Percentiles rank a stretch among this genome's conserved stretches.
Evolutionary conservation across 495 filamentous ascomycete genomes (phyloP).

Genomic region (Daldinia vernicosa): DNA sequence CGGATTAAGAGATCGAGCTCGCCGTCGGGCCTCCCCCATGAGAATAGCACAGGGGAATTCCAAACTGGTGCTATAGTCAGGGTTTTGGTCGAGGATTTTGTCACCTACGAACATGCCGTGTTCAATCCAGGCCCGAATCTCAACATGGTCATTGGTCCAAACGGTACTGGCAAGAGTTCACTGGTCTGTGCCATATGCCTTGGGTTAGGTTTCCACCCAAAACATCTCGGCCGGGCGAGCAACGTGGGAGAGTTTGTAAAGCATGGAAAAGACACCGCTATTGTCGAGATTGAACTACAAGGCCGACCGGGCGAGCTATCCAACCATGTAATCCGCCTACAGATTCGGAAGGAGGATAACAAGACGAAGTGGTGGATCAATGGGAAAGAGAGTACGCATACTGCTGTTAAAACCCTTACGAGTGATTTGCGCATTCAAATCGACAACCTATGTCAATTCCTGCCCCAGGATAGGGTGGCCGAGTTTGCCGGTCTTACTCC

Average conservation of each 20-base stretch:
- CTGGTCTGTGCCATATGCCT: constrained; percentile 97
- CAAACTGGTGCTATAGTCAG: constrained; percentile 90
- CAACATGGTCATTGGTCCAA: constrained; percentile 99
- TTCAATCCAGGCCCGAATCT: constrained; percentile 90
- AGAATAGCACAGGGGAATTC: constrained; percentile 46
- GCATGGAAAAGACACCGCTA: constrained; percentile 78
- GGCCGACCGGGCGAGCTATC: constrained; percentile 54
- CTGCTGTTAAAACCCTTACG: constrained; percentile 70
- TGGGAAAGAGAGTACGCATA: constrained; percentile 62
- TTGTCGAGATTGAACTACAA: constrained; percentile 89
- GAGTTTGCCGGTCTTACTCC: constrained; percentile 89
- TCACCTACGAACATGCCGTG: constrained; percentile 91
- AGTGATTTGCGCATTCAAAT: constrained; percentile 84
- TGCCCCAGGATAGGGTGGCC: constrained; percentile 95
- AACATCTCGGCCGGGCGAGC: constrained; percentile 87
- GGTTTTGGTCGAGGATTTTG: constrained; percentile 88
- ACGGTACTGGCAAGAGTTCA: constrained; percentile 97
- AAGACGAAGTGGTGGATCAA: constrained; percentile 77
- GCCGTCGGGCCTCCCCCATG: constrained; percentile 6
- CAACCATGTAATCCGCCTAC: constrained; percentile 79
- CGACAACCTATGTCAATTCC: constrained; percentile 97
- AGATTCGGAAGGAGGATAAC: constrained; percentile 83
- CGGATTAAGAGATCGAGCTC: constrained; percentile 29
- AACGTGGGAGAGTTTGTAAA: constrained; percentile 92
- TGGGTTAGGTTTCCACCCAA: constrained; percentile 83